A percentile compares a stretch with the other conserved stretches of the same genome.
Conservation (phyloP, 2,329 filamentous ascomycete species). For the Drechslerella coelobrocha region DNA sequence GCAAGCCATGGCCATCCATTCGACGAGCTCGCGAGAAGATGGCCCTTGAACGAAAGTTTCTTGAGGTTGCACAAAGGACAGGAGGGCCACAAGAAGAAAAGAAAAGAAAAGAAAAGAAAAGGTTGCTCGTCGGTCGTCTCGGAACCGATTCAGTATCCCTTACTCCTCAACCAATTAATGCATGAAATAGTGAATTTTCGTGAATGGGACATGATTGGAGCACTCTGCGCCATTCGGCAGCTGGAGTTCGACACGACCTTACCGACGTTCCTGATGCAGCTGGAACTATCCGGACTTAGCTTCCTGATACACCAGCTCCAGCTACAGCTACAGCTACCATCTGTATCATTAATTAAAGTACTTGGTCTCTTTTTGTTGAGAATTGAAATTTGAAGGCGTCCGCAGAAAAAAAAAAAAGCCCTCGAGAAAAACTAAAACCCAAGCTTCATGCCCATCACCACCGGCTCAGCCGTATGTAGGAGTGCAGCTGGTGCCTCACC, state of each 20-base stretch:
- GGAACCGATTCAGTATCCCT: constrained; percentile 32
- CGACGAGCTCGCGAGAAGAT: not conserved
- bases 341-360: not conserved
- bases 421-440: no score
- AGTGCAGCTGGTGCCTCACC: constrained; percentile 5
- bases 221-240: not conserved
- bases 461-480: constrained; percentile 25
- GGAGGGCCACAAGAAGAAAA: no score
- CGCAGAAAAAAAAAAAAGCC: no score
- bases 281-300: not conserved
- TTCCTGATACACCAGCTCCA: no score
- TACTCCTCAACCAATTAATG: not conserved
- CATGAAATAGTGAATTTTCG: not conserved
- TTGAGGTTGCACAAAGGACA: constrained; percentile 38
- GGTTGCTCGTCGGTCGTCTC: constrained; percentile 21
- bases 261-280: not conserved
- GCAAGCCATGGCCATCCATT: not conserved
- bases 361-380: constrained; percentile 2
- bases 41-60: not conserved
- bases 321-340: not conserved
- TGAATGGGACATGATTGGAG: no score
- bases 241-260: not conserved
- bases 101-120: not conserved
- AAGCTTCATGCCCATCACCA: not conserved
- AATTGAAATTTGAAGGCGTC: not conserved